Base-by-base conservation (phyloP, 768 basidiomycete species). In the Pleurotus tuber-regium region DNA sequence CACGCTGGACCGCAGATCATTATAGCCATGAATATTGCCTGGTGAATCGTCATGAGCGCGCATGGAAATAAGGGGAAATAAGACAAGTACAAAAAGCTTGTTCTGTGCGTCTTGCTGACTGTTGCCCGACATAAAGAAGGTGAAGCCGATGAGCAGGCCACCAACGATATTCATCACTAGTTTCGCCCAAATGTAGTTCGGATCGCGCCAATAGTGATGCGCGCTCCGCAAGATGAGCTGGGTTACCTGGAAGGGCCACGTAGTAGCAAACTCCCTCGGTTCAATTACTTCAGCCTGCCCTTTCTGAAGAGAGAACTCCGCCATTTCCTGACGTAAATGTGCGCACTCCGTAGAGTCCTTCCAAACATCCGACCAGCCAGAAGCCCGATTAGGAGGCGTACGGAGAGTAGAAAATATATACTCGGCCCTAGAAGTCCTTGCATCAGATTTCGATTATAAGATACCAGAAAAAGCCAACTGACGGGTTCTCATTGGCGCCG, bases 171-270 rank as follows among this genome's bases (percentile, higher is more conserved):
- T 82, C 23, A 86, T 66, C 23, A 70, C 63, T 29, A 85, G 48
- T 60, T 86, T 87, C 2, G 83, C 76, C 57, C 82, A 62, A 41
- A 84, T 60, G 56, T 86, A 87, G 0, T 76, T 79, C 7, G 84
- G 82, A 53, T 77, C 66, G 16, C 84, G 66, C 78, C 82, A 85
- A 51, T 79, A 75, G 24, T 67, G 69, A 25, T 62, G 56, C 30
- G 70, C 58, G 30, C 78, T 76, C 2, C 84, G 77, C 36, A 57
- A 56, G 3, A 79, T 43, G 3, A 86, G 66, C 40, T 60, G 59
- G 18, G 56, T 59, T 3, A 71, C 57, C 59, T 87, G 84, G 43
- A 75, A 69, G 2, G 57, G 26, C 81, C 82, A 84, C 1, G 78
- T 63, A 0, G 79, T 74, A 1, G 84, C 80, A 49, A 78, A 86